Evolutionary conservation across 1,284 basidiomycete species (phyloP).

Genomic region (Cutaneotrichosporon sp.): DNA sequence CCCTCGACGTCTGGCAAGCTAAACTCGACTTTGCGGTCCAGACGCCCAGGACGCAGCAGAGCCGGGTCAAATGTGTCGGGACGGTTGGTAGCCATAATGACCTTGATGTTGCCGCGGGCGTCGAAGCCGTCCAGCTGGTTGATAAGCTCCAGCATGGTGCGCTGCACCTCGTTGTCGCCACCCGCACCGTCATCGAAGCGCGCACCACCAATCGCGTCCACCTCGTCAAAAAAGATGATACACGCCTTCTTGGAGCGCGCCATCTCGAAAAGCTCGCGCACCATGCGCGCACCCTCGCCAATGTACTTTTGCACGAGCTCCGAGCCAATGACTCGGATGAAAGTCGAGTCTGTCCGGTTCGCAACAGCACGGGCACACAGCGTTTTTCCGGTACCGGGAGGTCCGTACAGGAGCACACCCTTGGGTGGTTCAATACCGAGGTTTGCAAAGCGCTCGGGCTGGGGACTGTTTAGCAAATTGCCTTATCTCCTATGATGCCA

Average conservation of each 20-base stretch:
- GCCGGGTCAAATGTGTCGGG: slow-evolving; percentile 98
- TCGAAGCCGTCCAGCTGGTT: slow-evolving; percentile 99
- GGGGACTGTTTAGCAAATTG: slow-evolving; percentile 15
- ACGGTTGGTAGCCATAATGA: slow-evolving; percentile 98
- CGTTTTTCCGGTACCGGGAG: slow-evolving; percentile 98
- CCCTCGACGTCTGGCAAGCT: slow-evolving; percentile 93
- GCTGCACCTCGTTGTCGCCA: slow-evolving; percentile 97
- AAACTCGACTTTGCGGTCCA: slow-evolving; percentile 96
- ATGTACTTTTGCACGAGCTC: slow-evolving; percentile 99
- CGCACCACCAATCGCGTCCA: slow-evolving; percentile 87
- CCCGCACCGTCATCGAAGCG: slow-evolving; percentile 98
- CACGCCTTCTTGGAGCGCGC: slow-evolving; percentile 98
- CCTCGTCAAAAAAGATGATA: slow-evolving; percentile 99
- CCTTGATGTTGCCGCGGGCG: slow-evolving; percentile 97
- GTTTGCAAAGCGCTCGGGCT: slow-evolving; percentile 97
- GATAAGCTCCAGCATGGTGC: slow-evolving; percentile 99
- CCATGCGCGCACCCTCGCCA: slow-evolving; percentile 98
- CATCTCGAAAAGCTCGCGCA: slow-evolving; percentile 98
- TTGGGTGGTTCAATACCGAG: slow-evolving; percentile 99
- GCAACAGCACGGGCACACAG: slow-evolving; percentile 97
- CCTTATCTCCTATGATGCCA: too few species aligned
- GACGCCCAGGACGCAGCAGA: slow-evolving; percentile 86
- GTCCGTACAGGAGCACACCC: slow-evolving; percentile 89
- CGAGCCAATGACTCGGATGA: slow-evolving; percentile 92
- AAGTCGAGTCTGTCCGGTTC: slow-evolving; percentile 97